Percentiles rank a stretch among this genome's conserved stretches.
Evolutionary conservation across 257 asterid species (phyloP).

Genomic region (Nicotiana tomentosiformis): DNA sequence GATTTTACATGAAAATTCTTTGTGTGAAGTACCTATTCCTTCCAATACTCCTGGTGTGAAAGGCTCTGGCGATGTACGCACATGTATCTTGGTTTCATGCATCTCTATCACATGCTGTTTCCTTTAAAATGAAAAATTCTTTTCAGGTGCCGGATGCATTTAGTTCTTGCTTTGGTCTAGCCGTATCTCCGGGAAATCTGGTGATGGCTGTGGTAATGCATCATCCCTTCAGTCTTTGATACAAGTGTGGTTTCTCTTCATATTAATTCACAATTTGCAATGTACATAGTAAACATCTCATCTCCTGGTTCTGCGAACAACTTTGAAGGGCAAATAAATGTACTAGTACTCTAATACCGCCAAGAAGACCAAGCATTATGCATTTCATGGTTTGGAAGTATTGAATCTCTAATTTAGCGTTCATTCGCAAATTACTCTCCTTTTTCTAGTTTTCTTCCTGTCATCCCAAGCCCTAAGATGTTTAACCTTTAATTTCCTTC

Average conservation of each 20-base stretch:
- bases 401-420: not conserved
- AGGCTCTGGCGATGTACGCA: slow-evolving; percentile 62
- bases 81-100: slow-evolving; percentile 10
- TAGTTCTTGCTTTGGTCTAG: slow-evolving; percentile 88
- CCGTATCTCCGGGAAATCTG: slow-evolving; percentile 85
- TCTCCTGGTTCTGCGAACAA: not conserved
- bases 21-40: slow-evolving; percentile 59
- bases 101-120: slow-evolving; percentile 5
- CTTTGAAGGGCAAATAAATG: not conserved
- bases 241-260: not conserved
- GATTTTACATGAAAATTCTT: slow-evolving; percentile 43
- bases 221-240: slow-evolving; percentile 2
- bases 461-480: not conserved
- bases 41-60: slow-evolving; percentile 47
- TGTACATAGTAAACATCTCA: not conserved
- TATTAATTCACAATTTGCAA: not conserved
- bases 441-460: not conserved
- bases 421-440: not conserved
- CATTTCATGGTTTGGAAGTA: not conserved
- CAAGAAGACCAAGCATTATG: not conserved
- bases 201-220: slow-evolving; percentile 73
- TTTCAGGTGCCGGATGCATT: slow-evolving; percentile 60
- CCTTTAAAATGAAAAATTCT: slow-evolving; percentile 15
- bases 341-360: not conserved
- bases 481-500: not conserved